Conservation (phyloP, 305 asterid genomes). For the Fraxinus ornus region DNA sequence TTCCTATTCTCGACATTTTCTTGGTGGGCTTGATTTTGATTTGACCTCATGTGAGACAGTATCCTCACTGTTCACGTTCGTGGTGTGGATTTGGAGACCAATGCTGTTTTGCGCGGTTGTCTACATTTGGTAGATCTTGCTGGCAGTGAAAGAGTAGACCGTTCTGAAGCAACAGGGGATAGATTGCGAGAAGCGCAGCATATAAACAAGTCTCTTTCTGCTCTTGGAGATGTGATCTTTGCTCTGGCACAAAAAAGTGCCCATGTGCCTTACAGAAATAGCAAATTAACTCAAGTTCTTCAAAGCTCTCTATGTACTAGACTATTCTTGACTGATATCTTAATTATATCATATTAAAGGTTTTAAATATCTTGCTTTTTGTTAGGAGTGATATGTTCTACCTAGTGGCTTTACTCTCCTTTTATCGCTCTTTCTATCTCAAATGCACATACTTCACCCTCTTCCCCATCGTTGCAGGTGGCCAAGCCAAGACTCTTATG, state of each 20-base stretch:
- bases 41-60: slow-evolving; percentile 40
- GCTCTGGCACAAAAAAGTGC: slow-evolving; percentile 54
- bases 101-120: slow-evolving; percentile 73
- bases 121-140: slow-evolving; percentile 97
- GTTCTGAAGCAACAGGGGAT: slow-evolving; percentile 95
- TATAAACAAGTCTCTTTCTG: slow-evolving; percentile 88
- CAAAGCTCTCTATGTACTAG: slow-evolving; percentile 53
- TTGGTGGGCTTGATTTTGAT: slow-evolving; percentile 19
- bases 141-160: slow-evolving; percentile 95
- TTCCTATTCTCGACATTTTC: slow-evolving; percentile 19
- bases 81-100: slow-evolving; percentile 80
- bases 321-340: slow-evolving; percentile 11
- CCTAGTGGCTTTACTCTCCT: neutral
- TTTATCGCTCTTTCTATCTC: slow-evolving; percentile 16
- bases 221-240: slow-evolving; percentile 88
- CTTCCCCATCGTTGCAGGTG: slow-evolving; percentile 50
- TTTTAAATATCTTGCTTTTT: neutral
- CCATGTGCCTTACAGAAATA: slow-evolving; percentile 55
- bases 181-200: slow-evolving; percentile 93
- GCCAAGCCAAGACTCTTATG: slow-evolving; percentile 98
- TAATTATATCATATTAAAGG: slow-evolving; percentile 8
- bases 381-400: slow-evolving; percentile 2
- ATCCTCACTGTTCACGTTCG: slow-evolving; percentile 90
- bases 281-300: slow-evolving; percentile 62
- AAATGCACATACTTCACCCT: slow-evolving; percentile 7